Evolutionary conservation across 2,329 filamentous ascomycete genomes (phyloP), one percentile per base, ranked within the genome.

Genomic region (Paramyrothecium sp.): DNA sequence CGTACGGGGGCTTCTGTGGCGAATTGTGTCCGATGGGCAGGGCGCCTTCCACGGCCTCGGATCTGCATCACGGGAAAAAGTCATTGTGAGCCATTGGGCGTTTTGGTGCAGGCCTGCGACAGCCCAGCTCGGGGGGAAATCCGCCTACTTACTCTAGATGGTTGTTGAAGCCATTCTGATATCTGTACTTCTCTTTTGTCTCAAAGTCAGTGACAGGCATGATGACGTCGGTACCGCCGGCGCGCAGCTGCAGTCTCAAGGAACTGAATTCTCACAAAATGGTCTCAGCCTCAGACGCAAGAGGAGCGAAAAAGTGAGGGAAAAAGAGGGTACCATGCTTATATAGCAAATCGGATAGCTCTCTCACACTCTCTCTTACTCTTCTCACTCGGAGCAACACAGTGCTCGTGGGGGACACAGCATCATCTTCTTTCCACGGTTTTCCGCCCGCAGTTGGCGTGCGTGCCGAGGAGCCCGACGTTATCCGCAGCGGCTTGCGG

Each of bases 11-110:
- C 69, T 92, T 91, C 71, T 96, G 91, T 0, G 92, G 92, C 3
- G 89, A 91, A 78, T 96, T 96, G 47, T 88, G 83, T 53, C 83
- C 91, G 58, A 91, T 69, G 10, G 92, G 91, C 5, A 94, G 79
- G 5, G 91, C 88, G 19, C 87, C 89, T 17, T 87, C 79, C 56
- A 94, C 78, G 49, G 91, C 90, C 78, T 95, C 91, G 48, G 89
- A 86, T 70, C 90, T 93, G 66, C 2, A 26, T 3, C 3, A 30
- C 10, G 26, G 26, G 10, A 30, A 10, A 30, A 30, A 10, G 26
- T 30, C 26, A 4, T 30, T 30, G 26, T 30, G 10, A 30, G 26
- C 26, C 26, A 30, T 30, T 30, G 26, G 4, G 26, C 26, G 10
- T 30, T 10, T 4, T 4, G 5, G 10, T 30, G 26, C 10, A 30